Evolutionary conservation across 805 yeast genomes (phyloP).

Genomic region (Ogataea naganishii): DNA sequence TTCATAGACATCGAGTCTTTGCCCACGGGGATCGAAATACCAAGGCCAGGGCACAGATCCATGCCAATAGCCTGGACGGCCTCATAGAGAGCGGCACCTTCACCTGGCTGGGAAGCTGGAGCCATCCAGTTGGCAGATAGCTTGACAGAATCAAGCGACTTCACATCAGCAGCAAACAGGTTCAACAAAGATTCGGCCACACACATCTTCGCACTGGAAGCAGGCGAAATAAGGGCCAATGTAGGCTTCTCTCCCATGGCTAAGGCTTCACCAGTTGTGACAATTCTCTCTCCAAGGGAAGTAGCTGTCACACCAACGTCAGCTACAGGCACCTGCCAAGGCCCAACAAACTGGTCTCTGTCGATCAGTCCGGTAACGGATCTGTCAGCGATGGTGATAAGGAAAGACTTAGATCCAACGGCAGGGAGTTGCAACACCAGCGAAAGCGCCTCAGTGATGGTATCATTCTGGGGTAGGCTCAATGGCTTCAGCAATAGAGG

Average conservation of each 20-base stretch:
- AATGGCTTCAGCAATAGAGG: slow-evolving; percentile 40
- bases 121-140: slow-evolving; percentile 99
- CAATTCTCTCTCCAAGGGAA: slow-evolving; percentile 65
- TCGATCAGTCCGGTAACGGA: slow-evolving; percentile 95
- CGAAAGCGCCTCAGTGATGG: slow-evolving; percentile 56
- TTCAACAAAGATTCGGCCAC: slow-evolving; percentile 93
- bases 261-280: slow-evolving; percentile 89
- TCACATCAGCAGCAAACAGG: slow-evolving; percentile 81
- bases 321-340: slow-evolving; percentile 99
- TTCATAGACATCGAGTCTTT: slow-evolving; percentile 99
- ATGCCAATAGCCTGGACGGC: slow-evolving; percentile 95
- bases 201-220: slow-evolving; percentile 89
- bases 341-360: slow-evolving; percentile 98
- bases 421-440: slow-evolving; percentile 86
- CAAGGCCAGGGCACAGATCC: slow-evolving; percentile 89
- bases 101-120: slow-evolving; percentile 90
- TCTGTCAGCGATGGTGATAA: slow-evolving; percentile 97
- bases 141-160: slow-evolving; percentile 64
- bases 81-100: slow-evolving; percentile 89
- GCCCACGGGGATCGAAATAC: slow-evolving; percentile 92
- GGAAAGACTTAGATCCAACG: slow-evolving; percentile 90
- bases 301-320: slow-evolving; percentile 96
- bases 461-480: slow-evolving; percentile 20
- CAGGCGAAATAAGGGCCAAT: slow-evolving; percentile 77
- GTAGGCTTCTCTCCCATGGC: slow-evolving; percentile 97